These are phyloP conservation scores for Lentinula sp. DNA, from an alignment of 768 basidiomycete species.

Conservation along the genomic window DNA sequence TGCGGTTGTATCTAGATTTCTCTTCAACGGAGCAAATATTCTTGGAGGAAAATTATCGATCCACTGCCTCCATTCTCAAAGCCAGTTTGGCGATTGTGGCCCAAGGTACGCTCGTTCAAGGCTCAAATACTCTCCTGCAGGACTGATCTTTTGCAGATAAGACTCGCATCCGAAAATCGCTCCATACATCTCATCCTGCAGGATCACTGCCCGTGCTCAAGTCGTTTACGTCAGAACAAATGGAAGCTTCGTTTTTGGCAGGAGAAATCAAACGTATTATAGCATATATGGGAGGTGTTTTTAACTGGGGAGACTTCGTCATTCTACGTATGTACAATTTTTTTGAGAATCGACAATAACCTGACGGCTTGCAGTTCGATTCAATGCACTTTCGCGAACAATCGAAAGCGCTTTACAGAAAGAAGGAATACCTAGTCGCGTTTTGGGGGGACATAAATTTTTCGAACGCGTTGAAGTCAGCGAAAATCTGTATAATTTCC, in stretches of 20 bases:
- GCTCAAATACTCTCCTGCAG: not conserved
- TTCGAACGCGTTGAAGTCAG: slow-evolving; percentile 76
- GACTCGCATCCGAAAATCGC: slow-evolving; percentile 65
- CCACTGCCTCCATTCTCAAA: slow-evolving; percentile 68
- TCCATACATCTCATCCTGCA: slow-evolving; percentile 60
- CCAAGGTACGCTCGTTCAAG: slow-evolving; percentile 49
- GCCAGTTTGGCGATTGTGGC: slow-evolving; percentile 74
- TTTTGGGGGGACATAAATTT: slow-evolving; percentile 80
- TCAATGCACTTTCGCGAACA: slow-evolving; percentile 69
- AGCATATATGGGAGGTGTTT: slow-evolving; percentile 65
- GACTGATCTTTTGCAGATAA: slow-evolving; percentile 42
- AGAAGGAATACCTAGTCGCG: slow-evolving; percentile 68
- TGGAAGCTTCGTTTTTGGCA: slow-evolving; percentile 70
- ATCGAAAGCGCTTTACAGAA: slow-evolving; percentile 75
- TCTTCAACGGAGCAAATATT: slow-evolving; percentile 58
- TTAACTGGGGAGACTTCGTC: slow-evolving; percentile 73
- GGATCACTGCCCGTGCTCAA: slow-evolving; percentile 58
- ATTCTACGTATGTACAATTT: slow-evolving; percentile 56
- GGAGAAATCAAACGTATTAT: slow-evolving; percentile 64
- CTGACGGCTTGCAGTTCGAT: slow-evolving; percentile 49
- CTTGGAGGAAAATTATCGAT: slow-evolving; percentile 84
- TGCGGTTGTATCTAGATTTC: slow-evolving; percentile 46
- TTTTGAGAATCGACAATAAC: not conserved
- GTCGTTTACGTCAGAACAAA: slow-evolving; percentile 44
- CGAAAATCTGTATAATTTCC: not conserved